Conservation (phyloP, 2,329 filamentous ascomycete species). For the Pestalotiopsis sp. region DNA sequence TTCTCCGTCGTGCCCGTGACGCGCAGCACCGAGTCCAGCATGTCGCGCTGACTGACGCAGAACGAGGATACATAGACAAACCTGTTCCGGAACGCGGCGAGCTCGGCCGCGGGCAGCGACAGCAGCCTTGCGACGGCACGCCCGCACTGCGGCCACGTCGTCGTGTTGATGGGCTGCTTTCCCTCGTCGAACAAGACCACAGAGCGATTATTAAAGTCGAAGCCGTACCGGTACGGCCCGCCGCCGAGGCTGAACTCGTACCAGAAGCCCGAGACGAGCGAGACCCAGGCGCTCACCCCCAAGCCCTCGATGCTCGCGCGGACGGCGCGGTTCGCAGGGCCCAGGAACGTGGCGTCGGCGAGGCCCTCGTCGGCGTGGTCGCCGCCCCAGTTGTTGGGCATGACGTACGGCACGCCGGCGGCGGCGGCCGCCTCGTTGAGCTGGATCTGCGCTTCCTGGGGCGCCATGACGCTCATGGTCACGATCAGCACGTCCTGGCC, state of each 20-base stretch:
- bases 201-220: constrained; percentile 46
- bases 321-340: constrained; percentile 20
- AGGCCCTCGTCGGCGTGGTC: constrained; percentile 43
- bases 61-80: constrained; percentile 59
- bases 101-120: constrained; percentile 42
- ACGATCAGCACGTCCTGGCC: constrained; percentile 63
- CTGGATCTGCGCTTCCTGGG: constrained; percentile 48
- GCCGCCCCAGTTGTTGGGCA: constrained; percentile 37
- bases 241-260: constrained; percentile 54
- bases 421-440: constrained; percentile 58
- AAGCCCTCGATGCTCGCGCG: constrained; percentile 41
- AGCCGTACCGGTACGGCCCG: constrained; percentile 44
- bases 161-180: constrained; percentile 53
- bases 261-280: constrained; percentile 52
- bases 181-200: constrained; percentile 60
- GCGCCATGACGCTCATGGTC: constrained; percentile 47
- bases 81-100: constrained; percentile 49
- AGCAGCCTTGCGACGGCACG: constrained; percentile 56
- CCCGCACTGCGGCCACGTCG: constrained; percentile 38
- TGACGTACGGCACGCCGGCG: constrained; percentile 50
- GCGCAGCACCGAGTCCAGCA: constrained; percentile 63
- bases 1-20: constrained; percentile 21
- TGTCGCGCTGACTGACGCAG: constrained; percentile 63
- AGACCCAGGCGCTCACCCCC: constrained; percentile 45
- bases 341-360: constrained; percentile 33